Base-by-base conservation (phyloP, 1,139 yeast genomes). In the Sugiyamaella neomexicana region DNA sequence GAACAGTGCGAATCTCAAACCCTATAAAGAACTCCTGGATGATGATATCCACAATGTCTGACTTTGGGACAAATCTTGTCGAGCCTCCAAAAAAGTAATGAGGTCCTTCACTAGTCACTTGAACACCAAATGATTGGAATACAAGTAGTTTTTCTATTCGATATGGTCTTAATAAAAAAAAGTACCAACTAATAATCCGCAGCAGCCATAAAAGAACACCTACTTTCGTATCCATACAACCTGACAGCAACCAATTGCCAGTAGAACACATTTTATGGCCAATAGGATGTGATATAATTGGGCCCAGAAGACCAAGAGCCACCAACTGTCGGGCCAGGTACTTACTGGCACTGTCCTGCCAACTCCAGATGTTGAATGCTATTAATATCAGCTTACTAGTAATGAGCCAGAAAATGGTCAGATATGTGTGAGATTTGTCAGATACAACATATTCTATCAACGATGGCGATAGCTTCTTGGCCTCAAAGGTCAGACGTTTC, bases 21-120 rank as follows among this genome's bases (percentile, higher is more conserved):
- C 82, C 81, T 55, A 74, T 76, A 63, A 81, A 81, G 1, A 81
- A 83, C 61, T 81, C 86, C 60, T 81, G 84, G 37, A 81, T 76
- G n/a, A 81, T 79, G 41, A 82, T 69, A 62, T 81, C 86, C 10
- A 80, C 75, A 54, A 81, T 74, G 51, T 77, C 75, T 16, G 71
- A 70, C 31, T 73, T 67, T 0, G 84, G 82, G 20, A 81, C 74
- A 62, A 81, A 81, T 43, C 56, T 54, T 12, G 60, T 60, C 2
- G 50, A 53, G 13, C 57, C 58, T 8, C 61, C 56, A 13, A 63
- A 52, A 23, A 55, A 48, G 20, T 62, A 60, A 34, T 61, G 55
- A 5, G 50, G 54, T 2, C 68, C 65, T 1, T 62, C 46, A 6
- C 62, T 54, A 7, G 63, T 57, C 2, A 70, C 57, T 52, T 70